Conservation (phyloP, 371 early-diverging fungal genomes). For the Rhizopus sp. region DNA sequence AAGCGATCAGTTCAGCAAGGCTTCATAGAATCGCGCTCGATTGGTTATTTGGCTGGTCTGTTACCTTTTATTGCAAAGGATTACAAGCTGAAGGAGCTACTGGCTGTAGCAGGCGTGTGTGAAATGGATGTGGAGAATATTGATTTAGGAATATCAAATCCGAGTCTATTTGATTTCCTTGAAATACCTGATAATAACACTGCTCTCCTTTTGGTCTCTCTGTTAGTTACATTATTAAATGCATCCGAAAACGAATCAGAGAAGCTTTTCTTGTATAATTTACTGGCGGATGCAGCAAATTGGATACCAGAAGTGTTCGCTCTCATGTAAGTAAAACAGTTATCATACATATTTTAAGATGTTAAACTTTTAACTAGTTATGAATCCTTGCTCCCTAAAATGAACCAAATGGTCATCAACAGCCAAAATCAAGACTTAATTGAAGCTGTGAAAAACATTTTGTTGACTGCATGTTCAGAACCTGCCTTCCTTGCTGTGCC, state of each 20-base stretch:
- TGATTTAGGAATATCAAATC: conserved; percentile 52
- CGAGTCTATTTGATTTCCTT: conserved; percentile 67
- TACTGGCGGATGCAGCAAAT: conserved; percentile 78
- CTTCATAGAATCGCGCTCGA: conserved; percentile 59
- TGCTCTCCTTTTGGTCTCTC: conserved; percentile 72
- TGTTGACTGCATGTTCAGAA: conserved; percentile 72
- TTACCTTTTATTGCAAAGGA: conserved; percentile 72
- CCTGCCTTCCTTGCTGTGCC: conserved; percentile 36
- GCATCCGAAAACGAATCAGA: conserved; percentile 85
- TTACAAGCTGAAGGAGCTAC: conserved; percentile 59
- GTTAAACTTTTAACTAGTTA: conserved; percentile 46
- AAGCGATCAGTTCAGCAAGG: conserved; percentile 50
- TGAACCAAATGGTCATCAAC: conserved; percentile 74
- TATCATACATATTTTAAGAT: neutral
- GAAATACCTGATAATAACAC: conserved; percentile 72
- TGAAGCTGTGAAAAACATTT: conserved; percentile 75
- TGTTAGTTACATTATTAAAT: conserved; percentile 82
- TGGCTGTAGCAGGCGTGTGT: conserved; percentile 62
- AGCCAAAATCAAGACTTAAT: conserved; percentile 71
- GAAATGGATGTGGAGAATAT: conserved; percentile 54
- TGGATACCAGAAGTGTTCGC: conserved; percentile 77
- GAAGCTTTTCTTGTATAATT: conserved; percentile 77
- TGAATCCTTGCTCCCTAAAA: conserved; percentile 73
- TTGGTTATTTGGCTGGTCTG: conserved; percentile 79
- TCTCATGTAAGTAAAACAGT: conserved; percentile 60